Evolutionary conservation across 2,329 filamentous ascomycete species (phyloP).

Genomic region (Fusarium sp.): DNA sequence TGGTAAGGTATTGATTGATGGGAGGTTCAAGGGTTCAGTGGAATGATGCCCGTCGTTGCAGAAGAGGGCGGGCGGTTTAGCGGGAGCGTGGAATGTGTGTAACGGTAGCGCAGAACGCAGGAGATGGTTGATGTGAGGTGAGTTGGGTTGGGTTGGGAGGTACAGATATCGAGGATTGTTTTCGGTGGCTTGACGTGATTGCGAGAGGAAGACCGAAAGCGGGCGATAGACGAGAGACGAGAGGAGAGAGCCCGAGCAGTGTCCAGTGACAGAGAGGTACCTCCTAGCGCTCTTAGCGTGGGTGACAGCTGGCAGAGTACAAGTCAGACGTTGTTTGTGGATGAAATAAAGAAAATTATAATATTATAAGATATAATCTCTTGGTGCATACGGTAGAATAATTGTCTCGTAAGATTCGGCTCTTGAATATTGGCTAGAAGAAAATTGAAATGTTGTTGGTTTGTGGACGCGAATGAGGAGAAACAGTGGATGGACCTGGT

Average conservation of each 20-base stretch:
- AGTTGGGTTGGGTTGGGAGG: not conserved
- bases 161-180: constrained; percentile 24
- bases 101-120: constrained; percentile 22
- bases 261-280: constrained; percentile 15
- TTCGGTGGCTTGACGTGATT: constrained; percentile 38
- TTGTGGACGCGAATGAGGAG: constrained; percentile 18
- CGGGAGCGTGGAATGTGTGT: constrained; percentile 15
- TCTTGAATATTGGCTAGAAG: not conserved
- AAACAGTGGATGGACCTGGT: constrained; percentile 1
- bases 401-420: not conserved
- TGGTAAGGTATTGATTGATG: constrained; percentile 3
- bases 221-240: constrained; percentile 13
- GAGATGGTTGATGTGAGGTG: constrained; percentile 4
- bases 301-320: constrained; percentile 31
- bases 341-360: not conserved
- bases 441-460: not conserved
- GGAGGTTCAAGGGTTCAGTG: not conserved
- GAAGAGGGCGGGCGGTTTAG: constrained; percentile 13
- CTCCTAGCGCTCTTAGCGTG: constrained; percentile 27
- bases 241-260: not conserved
- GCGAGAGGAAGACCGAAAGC: constrained; percentile 36
- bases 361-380: not conserved
- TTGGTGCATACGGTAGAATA: not conserved
- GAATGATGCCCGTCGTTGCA: constrained; percentile 24
- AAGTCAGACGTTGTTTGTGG: constrained; percentile 1